These are phyloP conservation scores for Rhynchospora tenuis DNA, from an alignment of 176 grass and related monocot genomes.

Conservation along the genomic window DNA sequence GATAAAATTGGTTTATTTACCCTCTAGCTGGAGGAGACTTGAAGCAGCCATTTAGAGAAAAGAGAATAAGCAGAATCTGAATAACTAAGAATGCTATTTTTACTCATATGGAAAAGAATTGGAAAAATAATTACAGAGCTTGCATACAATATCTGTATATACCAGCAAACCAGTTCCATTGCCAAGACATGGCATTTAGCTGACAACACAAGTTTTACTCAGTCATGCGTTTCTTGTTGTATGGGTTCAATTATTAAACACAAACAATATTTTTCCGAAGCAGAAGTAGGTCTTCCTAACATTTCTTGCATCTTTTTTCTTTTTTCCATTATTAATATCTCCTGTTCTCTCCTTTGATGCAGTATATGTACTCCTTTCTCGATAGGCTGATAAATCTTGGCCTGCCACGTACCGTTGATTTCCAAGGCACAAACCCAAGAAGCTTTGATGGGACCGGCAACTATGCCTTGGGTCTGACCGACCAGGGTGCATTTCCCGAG, in stretches of 20 bases:
- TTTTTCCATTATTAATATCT: not conserved
- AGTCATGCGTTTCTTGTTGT: not conserved
- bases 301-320: not conserved
- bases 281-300: not conserved
- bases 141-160: not conserved
- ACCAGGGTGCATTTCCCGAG: slow-evolving; percentile 85
- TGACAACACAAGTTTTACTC: not conserved
- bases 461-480: slow-evolving; percentile 56
- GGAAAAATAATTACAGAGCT: not conserved
- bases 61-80: not conserved
- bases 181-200: not conserved
- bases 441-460: slow-evolving; percentile 83
- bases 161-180: not conserved
- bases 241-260: not conserved
- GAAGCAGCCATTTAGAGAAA: not conserved
- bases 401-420: slow-evolving; percentile 77
- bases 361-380: slow-evolving; percentile 89
- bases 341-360: slow-evolving; percentile 12
- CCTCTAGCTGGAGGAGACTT: not conserved
- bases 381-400: slow-evolving; percentile 94
- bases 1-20: not conserved
- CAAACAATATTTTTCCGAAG: not conserved
- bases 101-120: not conserved
- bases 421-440: slow-evolving; percentile 75
- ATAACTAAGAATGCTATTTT: not conserved